Evolutionary conservation across 2,329 filamentous ascomycete genomes (phyloP), one percentile per base, ranked within the genome.

Genomic region (Fusarium sp.): DNA sequence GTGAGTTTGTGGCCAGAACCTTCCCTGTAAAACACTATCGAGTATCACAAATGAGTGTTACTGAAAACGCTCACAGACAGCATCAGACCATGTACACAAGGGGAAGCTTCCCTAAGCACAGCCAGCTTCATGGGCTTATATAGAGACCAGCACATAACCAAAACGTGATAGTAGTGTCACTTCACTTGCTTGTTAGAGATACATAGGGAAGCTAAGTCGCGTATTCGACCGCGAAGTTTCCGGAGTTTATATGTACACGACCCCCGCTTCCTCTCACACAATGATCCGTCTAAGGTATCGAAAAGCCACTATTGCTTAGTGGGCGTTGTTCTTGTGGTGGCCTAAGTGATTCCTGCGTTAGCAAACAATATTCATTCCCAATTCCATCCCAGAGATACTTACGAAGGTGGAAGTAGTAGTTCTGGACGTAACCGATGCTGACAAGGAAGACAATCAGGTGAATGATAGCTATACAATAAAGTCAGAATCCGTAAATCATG

Each of bases 401-500:
- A 99, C 96, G 94, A 79, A 99, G 89, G 86, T 99, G 97, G 93
- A 97, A 98, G 90, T 99, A 98, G 91, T 99, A 99, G 87, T 97
- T 94, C 86, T 98, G 94, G 77, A 92, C 92, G 84, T 99, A 99
- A 78, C 96, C 95, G 76, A 98, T 81, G 74, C 89, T 83, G 73
- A 97, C 84, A 69, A 99, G 85, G 80, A 89, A 86, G 76, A 88
- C 90, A 77, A 99, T 91, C 77, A 90, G 87, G 83, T 99, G 96
- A 77, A 97, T 87, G 79, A 99, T 89, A 72, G 96, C 96, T 99
- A 52, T 62, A 59, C 22, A 65, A 69, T 54, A 34, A 62, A 53
- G 69, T 65, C 64, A 65, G 62, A 52, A 67, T 75, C 24, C n/a
- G 40, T 18, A 37, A 52, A 58, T 25, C 27, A 20, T 53, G 34